Percentiles rank a stretch among this genome's conserved stretches.
These are phyloP conservation scores for Penicillium polonicum DNA, from an alignment of 2,329 filamentous ascomycete genomes.

Conservation along the genomic window DNA sequence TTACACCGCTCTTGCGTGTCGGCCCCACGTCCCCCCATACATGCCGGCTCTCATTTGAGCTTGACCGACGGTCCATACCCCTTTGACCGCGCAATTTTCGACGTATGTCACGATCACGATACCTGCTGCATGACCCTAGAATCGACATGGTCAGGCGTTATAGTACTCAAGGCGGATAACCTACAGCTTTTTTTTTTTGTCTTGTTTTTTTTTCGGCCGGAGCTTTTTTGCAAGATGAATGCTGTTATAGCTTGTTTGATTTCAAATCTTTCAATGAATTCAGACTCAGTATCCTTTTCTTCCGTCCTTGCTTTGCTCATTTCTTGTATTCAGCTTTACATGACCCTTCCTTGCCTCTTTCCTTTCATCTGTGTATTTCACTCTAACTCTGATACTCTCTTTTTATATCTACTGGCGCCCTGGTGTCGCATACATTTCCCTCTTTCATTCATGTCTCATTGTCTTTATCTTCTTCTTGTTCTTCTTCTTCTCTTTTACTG, in stretches of 20 bases:
- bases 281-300: not conserved
- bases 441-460: conserved; percentile 27
- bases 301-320: not conserved
- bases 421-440: conserved; percentile 9
- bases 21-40: conserved; percentile 14
- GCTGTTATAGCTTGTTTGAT: conserved; percentile 9
- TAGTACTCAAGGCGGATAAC: conserved; percentile 33
- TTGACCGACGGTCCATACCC: conserved; percentile 21
- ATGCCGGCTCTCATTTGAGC: conserved; percentile 14
- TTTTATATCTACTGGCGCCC: not conserved
- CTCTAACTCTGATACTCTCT: conserved; percentile 8
- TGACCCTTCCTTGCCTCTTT: not conserved
- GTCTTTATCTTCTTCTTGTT: conserved; percentile 14
- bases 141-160: conserved; percentile 39
- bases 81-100: conserved; percentile 31
- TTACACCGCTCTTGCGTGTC: conserved; percentile 12
- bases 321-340: not conserved
- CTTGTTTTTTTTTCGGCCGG: conserved; percentile 9
- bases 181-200: conserved; percentile 20
- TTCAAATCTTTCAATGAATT: conserved; percentile 12
- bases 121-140: conserved; percentile 44
- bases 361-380: conserved; percentile 7
- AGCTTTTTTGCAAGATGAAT: conserved; percentile 9
- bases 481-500: conserved; percentile 13
- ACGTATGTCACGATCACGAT: conserved; percentile 48